Conservation (phyloP, 106 monocot species). For the Dioscorea alata region DNA sequence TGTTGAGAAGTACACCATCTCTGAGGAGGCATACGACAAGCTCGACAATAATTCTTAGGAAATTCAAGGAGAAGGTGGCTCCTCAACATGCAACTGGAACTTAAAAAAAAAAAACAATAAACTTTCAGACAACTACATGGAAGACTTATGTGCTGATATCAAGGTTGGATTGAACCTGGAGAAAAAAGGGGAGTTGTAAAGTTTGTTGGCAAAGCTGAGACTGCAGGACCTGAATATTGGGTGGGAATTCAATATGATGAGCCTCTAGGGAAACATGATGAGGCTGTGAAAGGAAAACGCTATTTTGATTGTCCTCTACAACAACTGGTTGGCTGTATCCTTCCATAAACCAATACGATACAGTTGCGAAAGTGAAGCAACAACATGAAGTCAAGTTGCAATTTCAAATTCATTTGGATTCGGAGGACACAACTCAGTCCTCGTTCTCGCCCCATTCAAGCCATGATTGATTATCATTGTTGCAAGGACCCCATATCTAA, state of each 20-base stretch:
- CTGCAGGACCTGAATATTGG: conserved; percentile 79
- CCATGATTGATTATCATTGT: too few relatives aligned
- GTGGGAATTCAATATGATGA: conserved; percentile 94
- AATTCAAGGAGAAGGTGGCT: conserved; percentile 76
- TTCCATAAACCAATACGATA: too few relatives aligned
- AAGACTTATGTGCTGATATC: too few relatives aligned
- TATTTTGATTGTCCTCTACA: conserved; percentile 78
- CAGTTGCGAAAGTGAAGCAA: too few relatives aligned
- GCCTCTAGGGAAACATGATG: conserved; percentile 94
- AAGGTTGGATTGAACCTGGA: too few relatives aligned
- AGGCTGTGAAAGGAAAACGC: conserved; percentile 71
- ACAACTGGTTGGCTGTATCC: too few relatives aligned
- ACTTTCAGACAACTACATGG: conserved; percentile 76
- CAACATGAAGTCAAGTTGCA: too few relatives aligned
- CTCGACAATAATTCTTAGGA: conserved; percentile 76
- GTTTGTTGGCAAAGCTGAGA: conserved; percentile 90
- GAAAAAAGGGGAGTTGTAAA: conserved; percentile 83
- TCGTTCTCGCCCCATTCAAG: too few relatives aligned
- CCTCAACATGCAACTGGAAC: conserved; percentile 37
- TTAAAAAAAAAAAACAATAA: conserved; percentile 56
- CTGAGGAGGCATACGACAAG: conserved; percentile 80
- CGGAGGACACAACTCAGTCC: too few relatives aligned
- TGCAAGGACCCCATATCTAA: too few relatives aligned
- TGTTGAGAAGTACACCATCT: conserved; percentile 87
- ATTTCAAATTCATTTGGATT: too few relatives aligned